phyloP scores from a whole-genome alignment of 1,284 basidiomycete species.

The Bothia castanella region DNA sequence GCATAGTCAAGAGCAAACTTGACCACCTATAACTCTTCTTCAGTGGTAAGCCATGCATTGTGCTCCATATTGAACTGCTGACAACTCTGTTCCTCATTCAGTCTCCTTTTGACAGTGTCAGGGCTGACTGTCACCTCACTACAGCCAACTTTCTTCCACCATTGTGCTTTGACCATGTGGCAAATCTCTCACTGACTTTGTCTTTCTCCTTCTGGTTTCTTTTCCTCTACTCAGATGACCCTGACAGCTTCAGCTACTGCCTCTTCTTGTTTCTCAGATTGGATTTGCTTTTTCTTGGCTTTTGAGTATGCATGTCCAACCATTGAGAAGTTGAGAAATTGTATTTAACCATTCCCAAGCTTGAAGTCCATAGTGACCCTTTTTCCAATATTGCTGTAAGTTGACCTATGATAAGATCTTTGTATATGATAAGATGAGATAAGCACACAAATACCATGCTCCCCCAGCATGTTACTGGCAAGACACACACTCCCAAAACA shows the following conservation, averaged over 20 bases:
- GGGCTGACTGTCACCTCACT: neutral
- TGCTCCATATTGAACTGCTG: neutral
- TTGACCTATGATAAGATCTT: too few species aligned
- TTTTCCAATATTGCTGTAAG: too few species aligned
- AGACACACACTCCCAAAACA: neutral
- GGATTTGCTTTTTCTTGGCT: too few species aligned
- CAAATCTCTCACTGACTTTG: neutral
- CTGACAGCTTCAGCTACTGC: too few species aligned
- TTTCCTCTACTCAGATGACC: too few species aligned
- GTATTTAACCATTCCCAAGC: too few species aligned
- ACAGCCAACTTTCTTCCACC: neutral
- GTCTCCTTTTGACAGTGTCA: neutral
- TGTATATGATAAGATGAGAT: neutral
- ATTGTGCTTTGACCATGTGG: neutral
- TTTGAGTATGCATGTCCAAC: too few species aligned
- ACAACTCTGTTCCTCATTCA: neutral
- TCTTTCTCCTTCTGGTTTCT: too few species aligned
- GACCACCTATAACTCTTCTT: constrained; percentile 1
- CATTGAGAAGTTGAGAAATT: too few species aligned
- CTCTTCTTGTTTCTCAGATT: too few species aligned
- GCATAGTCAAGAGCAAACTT: neutral
- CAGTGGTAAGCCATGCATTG: neutral
- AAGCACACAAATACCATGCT: neutral
- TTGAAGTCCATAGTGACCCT: too few species aligned
- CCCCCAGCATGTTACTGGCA: neutral